Evolutionary conservation across 371 early-diverging fungal genomes (phyloP).

Genomic region (Blakeslea trispora): DNA sequence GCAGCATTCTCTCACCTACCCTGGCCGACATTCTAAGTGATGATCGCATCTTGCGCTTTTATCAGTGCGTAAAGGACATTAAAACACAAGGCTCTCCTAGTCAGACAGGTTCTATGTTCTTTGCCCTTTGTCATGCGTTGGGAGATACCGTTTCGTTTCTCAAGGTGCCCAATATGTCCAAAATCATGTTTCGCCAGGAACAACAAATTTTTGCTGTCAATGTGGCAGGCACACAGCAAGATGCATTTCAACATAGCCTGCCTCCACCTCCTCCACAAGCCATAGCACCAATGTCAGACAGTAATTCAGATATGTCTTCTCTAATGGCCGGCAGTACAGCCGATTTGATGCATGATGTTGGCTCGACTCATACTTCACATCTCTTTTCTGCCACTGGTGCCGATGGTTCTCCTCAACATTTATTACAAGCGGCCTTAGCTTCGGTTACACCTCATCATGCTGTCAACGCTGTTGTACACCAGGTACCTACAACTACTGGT

Average conservation of each 20-base stretch:
- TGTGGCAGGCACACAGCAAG: slow-evolving; percentile 46
- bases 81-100: slow-evolving; percentile 45
- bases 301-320: slow-evolving; percentile 19
- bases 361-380: slow-evolving; percentile 22
- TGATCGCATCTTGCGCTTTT: slow-evolving; percentile 47
- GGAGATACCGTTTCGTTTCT: slow-evolving; percentile 46
- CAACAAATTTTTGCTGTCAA: slow-evolving; percentile 50
- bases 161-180: slow-evolving; percentile 49
- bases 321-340: slow-evolving; percentile 16
- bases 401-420: slow-evolving; percentile 41
- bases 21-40: slow-evolving; percentile 50
- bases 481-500: slow-evolving; percentile 3
- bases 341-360: slow-evolving; percentile 24
- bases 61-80: slow-evolving; percentile 56
- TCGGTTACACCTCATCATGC: slow-evolving; percentile 29
- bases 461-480: slow-evolving; percentile 10
- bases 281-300: slow-evolving; percentile 6
- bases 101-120: slow-evolving; percentile 53
- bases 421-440: slow-evolving; percentile 48
- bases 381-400: slow-evolving; percentile 29
- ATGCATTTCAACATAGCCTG: slow-evolving; percentile 20
- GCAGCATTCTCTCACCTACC: slow-evolving; percentile 44
- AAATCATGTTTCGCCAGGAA: slow-evolving; percentile 55
- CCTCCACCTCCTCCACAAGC: slow-evolving; percentile 1
- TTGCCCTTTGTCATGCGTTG: slow-evolving; percentile 51